phyloP scores from a whole-genome alignment of 1,139 yeast genomes.

The Blastobotrys buckinghamii region DNA sequence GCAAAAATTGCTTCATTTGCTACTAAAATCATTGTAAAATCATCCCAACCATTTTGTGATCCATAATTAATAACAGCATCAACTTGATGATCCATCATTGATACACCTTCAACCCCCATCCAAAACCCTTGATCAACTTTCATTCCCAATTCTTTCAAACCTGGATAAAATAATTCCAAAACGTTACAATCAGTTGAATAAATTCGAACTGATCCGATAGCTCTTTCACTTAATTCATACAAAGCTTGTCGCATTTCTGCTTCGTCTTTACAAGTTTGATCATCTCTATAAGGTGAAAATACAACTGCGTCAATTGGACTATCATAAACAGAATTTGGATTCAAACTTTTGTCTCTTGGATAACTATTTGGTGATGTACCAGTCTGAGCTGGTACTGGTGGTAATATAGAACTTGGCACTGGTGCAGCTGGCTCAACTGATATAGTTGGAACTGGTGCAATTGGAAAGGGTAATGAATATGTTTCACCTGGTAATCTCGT shows the following conservation, averaged over 20 bases:
- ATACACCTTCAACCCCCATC: slow-evolving; percentile 57
- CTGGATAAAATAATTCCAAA: slow-evolving; percentile 58
- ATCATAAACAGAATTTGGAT: slow-evolving; percentile 5
- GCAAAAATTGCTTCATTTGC: slow-evolving; percentile 83
- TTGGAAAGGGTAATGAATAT: background rate
- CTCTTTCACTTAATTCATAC: slow-evolving; percentile 48
- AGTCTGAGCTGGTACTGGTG: background rate
- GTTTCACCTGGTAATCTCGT: background rate
- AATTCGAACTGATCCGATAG: slow-evolving; percentile 60
- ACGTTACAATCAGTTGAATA: slow-evolving; percentile 86
- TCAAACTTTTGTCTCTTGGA: background rate
- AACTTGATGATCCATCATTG: slow-evolving; percentile 60
- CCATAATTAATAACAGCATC: slow-evolving; percentile 45
- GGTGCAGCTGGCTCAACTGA: background rate
- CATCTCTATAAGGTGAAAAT: slow-evolving; percentile 74
- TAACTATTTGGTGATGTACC: background rate
- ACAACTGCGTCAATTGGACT: slow-evolving; percentile 41
- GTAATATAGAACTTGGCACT: background rate
- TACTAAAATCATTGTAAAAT: slow-evolving; percentile 66
- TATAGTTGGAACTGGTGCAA: background rate
- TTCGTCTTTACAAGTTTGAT: slow-evolving; percentile 59
- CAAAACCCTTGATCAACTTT: slow-evolving; percentile 83
- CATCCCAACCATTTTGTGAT: slow-evolving; percentile 51
- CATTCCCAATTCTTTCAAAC: slow-evolving; percentile 54
- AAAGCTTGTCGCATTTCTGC: slow-evolving; percentile 56